These are phyloP conservation scores for Eutrema salsugineum DNA, from an alignment of 441 rosid species.

Conservation along the genomic window DNA sequence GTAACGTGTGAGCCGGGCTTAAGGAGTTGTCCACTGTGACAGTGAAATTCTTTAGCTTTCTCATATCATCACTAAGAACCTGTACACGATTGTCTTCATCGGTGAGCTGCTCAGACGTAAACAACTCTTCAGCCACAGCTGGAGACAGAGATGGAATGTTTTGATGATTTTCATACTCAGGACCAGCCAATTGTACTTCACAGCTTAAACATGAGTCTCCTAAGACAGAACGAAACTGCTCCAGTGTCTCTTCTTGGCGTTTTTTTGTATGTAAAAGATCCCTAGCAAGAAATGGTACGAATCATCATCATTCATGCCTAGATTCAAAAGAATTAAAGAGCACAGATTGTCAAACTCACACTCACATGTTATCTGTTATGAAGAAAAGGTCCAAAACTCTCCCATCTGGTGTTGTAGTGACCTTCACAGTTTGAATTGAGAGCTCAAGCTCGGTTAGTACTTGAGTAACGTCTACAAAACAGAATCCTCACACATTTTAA, in stretches of 20 bases:
- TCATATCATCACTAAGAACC: slow-evolving; percentile 64
- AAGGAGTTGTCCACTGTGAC: slow-evolving; percentile 61
- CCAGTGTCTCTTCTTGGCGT: slow-evolving; percentile 53
- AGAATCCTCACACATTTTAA: background rate
- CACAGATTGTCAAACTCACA: background rate
- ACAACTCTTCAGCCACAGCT: slow-evolving; percentile 55
- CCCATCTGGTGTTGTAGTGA: slow-evolving; percentile 75
- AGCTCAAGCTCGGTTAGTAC: slow-evolving; percentile 80
- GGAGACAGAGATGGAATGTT: slow-evolving; percentile 57
- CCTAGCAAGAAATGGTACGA: slow-evolving; percentile 33
- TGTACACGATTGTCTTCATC: slow-evolving; percentile 49
- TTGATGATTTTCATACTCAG: slow-evolving; percentile 59
- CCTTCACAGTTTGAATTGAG: slow-evolving; percentile 83
- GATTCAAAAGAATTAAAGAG: background rate
- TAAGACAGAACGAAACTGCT: slow-evolving; percentile 60
- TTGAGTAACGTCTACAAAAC: slow-evolving; percentile 63
- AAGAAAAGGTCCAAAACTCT: slow-evolving; percentile 88
- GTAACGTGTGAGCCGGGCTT: slow-evolving; percentile 76
- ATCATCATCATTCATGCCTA: background rate
- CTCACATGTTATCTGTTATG: slow-evolving; percentile 77
- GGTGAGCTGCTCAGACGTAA: slow-evolving; percentile 44
- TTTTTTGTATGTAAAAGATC: slow-evolving; percentile 62
- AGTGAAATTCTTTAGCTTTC: slow-evolving; percentile 47
- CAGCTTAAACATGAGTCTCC: slow-evolving; percentile 76
- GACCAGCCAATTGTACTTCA: slow-evolving; percentile 66